These are phyloP conservation scores for Trichoderma arundinaceum DNA, from an alignment of 2,329 filamentous ascomycete species.

Conservation along the genomic window DNA sequence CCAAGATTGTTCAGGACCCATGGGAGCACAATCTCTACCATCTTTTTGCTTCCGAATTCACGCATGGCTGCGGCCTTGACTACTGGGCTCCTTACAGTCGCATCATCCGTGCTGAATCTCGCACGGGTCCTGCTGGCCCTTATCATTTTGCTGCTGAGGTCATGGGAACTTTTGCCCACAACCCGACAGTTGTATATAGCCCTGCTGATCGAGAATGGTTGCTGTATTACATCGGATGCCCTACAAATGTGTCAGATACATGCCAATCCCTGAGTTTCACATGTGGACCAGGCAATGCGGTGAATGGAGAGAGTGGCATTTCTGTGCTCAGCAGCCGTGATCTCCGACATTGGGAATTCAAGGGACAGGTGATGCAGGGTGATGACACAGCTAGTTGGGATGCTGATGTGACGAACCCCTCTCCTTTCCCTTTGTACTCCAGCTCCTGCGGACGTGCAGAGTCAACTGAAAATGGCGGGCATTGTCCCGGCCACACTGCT, in stretches of 20 bases:
- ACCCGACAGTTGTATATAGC: slow-evolving; percentile 53
- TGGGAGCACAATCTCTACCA: slow-evolving; percentile 48
- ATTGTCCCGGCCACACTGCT: slow-evolving; percentile 28
- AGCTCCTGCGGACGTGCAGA: slow-evolving; percentile 8
- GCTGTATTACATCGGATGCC: slow-evolving; percentile 51
- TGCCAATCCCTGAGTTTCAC: slow-evolving; percentile 33
- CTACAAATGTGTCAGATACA: slow-evolving; percentile 15
- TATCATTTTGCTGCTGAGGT: slow-evolving; percentile 51
- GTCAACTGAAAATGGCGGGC: not conserved
- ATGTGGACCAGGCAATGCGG: slow-evolving; percentile 35
- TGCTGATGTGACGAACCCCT: slow-evolving; percentile 49
- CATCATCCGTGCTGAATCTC: slow-evolving; percentile 53
- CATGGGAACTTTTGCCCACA: slow-evolving; percentile 52
- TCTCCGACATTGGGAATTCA: slow-evolving; percentile 33
- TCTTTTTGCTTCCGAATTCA: slow-evolving; percentile 53
- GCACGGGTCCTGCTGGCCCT: slow-evolving; percentile 50
- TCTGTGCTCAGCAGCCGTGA: slow-evolving; percentile 38
- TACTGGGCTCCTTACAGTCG: slow-evolving; percentile 56
- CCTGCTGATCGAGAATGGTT: slow-evolving; percentile 51
- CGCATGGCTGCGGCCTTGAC: slow-evolving; percentile 51
- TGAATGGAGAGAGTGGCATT: slow-evolving; percentile 39
- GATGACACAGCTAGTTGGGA: slow-evolving; percentile 34
- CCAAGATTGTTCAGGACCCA: slow-evolving; percentile 52
- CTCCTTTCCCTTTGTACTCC: slow-evolving; percentile 45
- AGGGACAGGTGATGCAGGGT: slow-evolving; percentile 34